These are phyloP conservation scores for Thalassiosira mediterranea DNA, from an alignment of 352 stramenopile species.

Conservation along the genomic window DNA sequence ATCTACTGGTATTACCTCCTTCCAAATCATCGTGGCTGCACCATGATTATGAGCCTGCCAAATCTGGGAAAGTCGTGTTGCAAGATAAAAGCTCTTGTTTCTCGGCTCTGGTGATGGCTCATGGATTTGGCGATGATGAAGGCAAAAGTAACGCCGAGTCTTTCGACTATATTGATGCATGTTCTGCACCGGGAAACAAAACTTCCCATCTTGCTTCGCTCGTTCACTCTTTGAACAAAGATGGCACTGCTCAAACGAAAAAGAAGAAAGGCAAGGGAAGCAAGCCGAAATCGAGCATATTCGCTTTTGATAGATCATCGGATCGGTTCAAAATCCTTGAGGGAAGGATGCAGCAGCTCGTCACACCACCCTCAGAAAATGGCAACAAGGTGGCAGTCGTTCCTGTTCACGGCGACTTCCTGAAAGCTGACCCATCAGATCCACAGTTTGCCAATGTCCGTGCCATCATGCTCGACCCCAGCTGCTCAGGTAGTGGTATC, in stretches of 20 bases:
- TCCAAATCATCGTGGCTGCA: constrained; percentile 71
- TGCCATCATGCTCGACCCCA: constrained; percentile 94
- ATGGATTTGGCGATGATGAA: constrained; percentile 42
- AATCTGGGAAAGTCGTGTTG: constrained; percentile 90
- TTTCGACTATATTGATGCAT: constrained; percentile 90
- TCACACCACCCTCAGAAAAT: constrained; percentile 78
- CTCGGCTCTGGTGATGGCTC: constrained; percentile 90
- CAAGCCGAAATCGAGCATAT: constrained; percentile 80
- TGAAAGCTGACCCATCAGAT: constrained; percentile 87
- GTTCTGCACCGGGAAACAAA: constrained; percentile 98
- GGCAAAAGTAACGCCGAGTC: constrained; percentile 79
- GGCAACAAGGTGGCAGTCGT: constrained; percentile 82
- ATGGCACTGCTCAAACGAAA: constrained; percentile 11
- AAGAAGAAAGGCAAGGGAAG: constrained; percentile 40
- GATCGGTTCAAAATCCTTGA: constrained; percentile 89
- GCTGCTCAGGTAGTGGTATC: constrained; percentile 96
- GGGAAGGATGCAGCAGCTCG: constrained; percentile 87
- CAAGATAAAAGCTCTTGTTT: constrained; percentile 99
- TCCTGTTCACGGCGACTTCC: constrained; percentile 90
- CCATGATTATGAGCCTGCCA: constrained; percentile 71
- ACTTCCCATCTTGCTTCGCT: constrained; percentile 96
- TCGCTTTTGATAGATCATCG: constrained; percentile 92
- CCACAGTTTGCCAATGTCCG: constrained; percentile 88
- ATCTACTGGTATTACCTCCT: constrained; percentile 91
- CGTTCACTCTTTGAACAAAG: constrained; percentile 54